phyloP scores from a whole-genome alignment of 208 protist species.

The Acanthamoeba culbertsoni region DNA sequence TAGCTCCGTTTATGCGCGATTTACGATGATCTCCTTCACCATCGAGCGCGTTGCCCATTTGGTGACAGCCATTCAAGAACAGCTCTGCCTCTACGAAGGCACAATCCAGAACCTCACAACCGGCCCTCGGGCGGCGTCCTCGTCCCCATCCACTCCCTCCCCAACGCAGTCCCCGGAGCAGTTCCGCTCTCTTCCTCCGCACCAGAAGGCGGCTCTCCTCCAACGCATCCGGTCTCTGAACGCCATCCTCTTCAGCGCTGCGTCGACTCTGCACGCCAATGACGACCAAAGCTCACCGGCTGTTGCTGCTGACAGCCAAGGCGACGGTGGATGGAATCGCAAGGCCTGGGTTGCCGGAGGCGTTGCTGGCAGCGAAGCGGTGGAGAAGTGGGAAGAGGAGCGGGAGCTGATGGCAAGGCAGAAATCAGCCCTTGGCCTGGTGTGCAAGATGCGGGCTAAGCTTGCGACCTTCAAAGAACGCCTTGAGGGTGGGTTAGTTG shows the following conservation, averaged over 20 bases:
- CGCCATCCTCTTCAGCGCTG: not conserved
- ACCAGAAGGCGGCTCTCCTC: not conserved
- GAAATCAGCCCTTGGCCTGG: not conserved
- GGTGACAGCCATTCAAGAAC: not conserved
- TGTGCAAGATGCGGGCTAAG: not conserved
- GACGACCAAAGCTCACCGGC: not conserved
- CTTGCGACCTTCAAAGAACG: not conserved
- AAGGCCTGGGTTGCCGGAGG: not conserved
- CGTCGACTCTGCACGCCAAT: not conserved
- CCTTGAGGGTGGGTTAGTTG: not conserved
- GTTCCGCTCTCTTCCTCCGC: not conserved
- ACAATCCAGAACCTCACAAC: not conserved
- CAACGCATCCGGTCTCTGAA: not conserved
- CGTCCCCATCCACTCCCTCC: not conserved
- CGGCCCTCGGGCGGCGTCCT: not conserved
- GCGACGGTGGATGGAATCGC: not conserved
- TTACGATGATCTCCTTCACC: not conserved
- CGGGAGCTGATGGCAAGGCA: not conserved
- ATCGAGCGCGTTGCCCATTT: not conserved
- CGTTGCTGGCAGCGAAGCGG: not conserved
- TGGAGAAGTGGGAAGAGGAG: not conserved
- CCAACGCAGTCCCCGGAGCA: not conserved
- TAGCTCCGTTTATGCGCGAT: not conserved
- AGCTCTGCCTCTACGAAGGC: not conserved
- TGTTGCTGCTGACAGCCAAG: not conserved